Base-by-base conservation (phyloP, 164 flowering plant species). In the Vitis cinerea region DNA sequence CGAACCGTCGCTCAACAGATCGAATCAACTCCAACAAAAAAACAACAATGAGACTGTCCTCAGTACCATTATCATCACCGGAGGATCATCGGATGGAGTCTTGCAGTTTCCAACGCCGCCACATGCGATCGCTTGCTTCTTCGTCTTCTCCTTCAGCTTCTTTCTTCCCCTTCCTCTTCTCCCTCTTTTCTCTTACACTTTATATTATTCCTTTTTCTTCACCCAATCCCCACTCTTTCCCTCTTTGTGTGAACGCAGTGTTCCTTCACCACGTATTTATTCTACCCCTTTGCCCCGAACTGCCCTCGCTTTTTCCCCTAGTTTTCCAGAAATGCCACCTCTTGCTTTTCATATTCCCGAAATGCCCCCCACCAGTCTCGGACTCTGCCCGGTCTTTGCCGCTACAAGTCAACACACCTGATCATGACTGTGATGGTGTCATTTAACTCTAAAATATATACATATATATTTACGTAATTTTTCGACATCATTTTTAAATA, bases 211-310 rank as follows among this genome's bases (percentile, higher is more conserved):
- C 44, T 37, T 37, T 37, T 6, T 37, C 6, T 37, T 37, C 44
- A 37, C 44, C 44, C 44, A 37, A 37, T 23, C 44, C 7, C 44
- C 7, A 37, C 44, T 37, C 44, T 37, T 37, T 37, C 44, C 44
- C 7, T 37, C 44, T 37, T 37, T 37, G 44, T 37, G 27, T 23
- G 27, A 65, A 37, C 47, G 9, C 52, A 49, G 10, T 23, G 12
- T 12, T 62, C 60, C 64, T 61, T 51, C 60, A 63, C 74, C 78
- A 66, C 74, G 74, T 67, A 75, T 71, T 71, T 75, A 71, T 71
- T 61, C 54, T 67, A 11, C 6, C 2, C 6, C 6, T 51, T 44
- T 2, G 71, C n/a, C 74, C 78, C 2, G 12, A 31, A 62, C 10
- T 75, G 58, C 31, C 78, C 71, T 29, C 19, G 2, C 15, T 0